These are phyloP conservation scores for Agarophyton chilense DNA, from an alignment of 23 red algal species.

Conservation along the genomic window DNA sequence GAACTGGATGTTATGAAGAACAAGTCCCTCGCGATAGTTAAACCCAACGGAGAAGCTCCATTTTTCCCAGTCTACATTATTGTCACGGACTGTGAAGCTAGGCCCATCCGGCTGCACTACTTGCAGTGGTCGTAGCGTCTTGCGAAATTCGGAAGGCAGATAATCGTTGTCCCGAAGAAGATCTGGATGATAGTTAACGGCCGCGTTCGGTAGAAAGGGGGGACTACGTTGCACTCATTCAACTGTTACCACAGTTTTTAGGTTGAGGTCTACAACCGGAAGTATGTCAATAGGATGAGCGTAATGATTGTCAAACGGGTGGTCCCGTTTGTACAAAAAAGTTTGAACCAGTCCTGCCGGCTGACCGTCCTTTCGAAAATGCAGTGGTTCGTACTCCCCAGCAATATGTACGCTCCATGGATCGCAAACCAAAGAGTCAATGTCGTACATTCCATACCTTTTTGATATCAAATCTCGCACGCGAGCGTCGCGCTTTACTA, in stretches of 20 bases:
- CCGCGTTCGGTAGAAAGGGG: not conserved
- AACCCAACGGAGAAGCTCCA: slow-evolving; percentile 88
- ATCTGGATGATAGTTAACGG: slow-evolving; percentile 59
- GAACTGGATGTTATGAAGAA: slow-evolving; percentile 60
- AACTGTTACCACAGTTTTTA: slow-evolving; percentile 50
- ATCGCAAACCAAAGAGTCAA: slow-evolving; percentile 50
- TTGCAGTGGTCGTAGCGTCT: slow-evolving; percentile 17
- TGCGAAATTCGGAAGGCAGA: not conserved
- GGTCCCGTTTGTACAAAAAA: slow-evolving; percentile 55
- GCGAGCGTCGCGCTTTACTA: slow-evolving; percentile 14
- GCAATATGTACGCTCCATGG: slow-evolving; percentile 63
- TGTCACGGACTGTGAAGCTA: slow-evolving; percentile 61
- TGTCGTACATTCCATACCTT: slow-evolving; percentile 41
- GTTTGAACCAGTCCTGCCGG: slow-evolving; percentile 37
- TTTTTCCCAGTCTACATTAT: slow-evolving; percentile 68
- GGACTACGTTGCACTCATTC: slow-evolving; percentile 42
- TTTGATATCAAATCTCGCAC: not conserved
- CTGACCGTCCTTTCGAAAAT: slow-evolving; percentile 42
- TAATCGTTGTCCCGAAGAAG: slow-evolving; percentile 26
- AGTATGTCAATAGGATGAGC: slow-evolving; percentile 82
- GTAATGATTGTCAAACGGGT: slow-evolving; percentile 81
- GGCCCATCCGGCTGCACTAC: slow-evolving; percentile 81
- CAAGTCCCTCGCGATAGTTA: slow-evolving; percentile 75
- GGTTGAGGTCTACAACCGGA: slow-evolving; percentile 73
- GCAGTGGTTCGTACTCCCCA: not conserved